Percentiles rank a stretch among this genome's conserved stretches.
These are phyloP conservation scores for Sporisorium graminicola DNA, from an alignment of 1,284 basidiomycete species.

Conservation along the genomic window DNA sequence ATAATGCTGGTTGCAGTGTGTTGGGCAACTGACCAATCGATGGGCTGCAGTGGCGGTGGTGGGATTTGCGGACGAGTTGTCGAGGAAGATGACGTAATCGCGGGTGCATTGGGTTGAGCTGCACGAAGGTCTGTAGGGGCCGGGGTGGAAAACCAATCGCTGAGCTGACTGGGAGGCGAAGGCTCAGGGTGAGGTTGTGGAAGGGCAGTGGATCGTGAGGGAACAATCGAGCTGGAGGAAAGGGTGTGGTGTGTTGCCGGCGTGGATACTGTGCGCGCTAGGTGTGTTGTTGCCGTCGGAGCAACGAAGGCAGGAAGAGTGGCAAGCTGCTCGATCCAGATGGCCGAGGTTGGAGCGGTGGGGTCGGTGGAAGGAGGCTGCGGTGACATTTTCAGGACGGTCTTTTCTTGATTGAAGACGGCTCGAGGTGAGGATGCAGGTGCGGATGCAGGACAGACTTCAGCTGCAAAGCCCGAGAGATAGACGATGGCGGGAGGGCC, in stretches of 20 bases:
- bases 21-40: not conserved
- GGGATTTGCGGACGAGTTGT: too few species aligned
- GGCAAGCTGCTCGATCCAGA: slow-evolving; percentile 40
- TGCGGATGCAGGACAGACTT: not conserved
- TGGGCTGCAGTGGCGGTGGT: not conserved
- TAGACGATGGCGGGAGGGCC: slow-evolving; percentile 35
- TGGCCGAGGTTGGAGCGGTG: slow-evolving; percentile 28
- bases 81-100: not conserved
- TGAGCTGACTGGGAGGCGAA: slow-evolving; percentile 22
- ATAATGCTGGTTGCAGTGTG: not conserved
- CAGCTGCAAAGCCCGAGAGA: slow-evolving; percentile 37
- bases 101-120: not conserved
- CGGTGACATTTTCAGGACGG: slow-evolving; percentile 37
- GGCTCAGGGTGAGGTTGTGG: slow-evolving; percentile 5
- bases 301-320: not conserved
- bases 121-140: slow-evolving; percentile 7
- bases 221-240: not conserved
- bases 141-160: slow-evolving; percentile 47
- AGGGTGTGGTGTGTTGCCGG: not conserved
- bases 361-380: slow-evolving; percentile 24
- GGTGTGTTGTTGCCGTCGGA: not conserved
- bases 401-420: slow-evolving; percentile 12
- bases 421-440: not conserved
- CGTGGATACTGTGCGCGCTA: not conserved
- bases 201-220: not conserved